These are phyloP conservation scores for Parasitella parasitica DNA, from an alignment of 371 early-diverging fungal species.

Conservation along the genomic window DNA sequence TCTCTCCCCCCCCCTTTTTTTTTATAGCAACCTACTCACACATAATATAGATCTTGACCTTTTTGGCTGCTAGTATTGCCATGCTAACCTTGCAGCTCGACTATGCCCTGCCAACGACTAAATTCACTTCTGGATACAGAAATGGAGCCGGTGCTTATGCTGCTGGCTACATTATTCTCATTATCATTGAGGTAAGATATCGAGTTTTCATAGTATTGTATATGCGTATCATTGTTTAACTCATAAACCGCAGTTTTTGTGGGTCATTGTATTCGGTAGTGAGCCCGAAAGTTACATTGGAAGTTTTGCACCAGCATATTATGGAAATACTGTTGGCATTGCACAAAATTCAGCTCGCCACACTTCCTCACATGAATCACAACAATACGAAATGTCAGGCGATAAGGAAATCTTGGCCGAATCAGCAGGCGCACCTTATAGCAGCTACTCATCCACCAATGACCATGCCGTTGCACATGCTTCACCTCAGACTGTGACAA, in stretches of 20 bases:
- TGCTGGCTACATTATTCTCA: constrained; percentile 44
- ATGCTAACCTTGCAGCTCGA: constrained; percentile 35
- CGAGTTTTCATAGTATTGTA: neutral
- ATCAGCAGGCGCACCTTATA: neutral
- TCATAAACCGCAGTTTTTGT: constrained; percentile 25
- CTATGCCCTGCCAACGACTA: constrained; percentile 9
- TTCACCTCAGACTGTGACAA: constrained; percentile 16
- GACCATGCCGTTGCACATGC: neutral
- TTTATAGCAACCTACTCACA: neutral
- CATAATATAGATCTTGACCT: constrained; percentile 34
- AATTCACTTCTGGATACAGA: neutral
- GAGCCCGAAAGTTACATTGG: constrained; percentile 41
- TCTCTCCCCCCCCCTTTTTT: neutral
- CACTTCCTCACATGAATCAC: constrained; percentile 3
- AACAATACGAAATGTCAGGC: constrained; percentile 28
- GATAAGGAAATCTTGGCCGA: constrained; percentile 28
- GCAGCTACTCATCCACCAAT: neutral
- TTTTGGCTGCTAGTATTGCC: constrained; percentile 42
- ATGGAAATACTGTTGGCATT: constrained; percentile 20
- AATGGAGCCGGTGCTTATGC: constrained; percentile 30
- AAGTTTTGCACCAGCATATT: constrained; percentile 21
- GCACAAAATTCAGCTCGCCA: constrained; percentile 18
- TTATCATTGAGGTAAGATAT: constrained; percentile 37
- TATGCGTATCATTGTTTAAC: neutral
- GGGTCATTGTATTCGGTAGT: constrained; percentile 50